phyloP scores from a whole-genome alignment of 2,329 filamentous ascomycete genomes.

The Fusarium xylarioides region DNA sequence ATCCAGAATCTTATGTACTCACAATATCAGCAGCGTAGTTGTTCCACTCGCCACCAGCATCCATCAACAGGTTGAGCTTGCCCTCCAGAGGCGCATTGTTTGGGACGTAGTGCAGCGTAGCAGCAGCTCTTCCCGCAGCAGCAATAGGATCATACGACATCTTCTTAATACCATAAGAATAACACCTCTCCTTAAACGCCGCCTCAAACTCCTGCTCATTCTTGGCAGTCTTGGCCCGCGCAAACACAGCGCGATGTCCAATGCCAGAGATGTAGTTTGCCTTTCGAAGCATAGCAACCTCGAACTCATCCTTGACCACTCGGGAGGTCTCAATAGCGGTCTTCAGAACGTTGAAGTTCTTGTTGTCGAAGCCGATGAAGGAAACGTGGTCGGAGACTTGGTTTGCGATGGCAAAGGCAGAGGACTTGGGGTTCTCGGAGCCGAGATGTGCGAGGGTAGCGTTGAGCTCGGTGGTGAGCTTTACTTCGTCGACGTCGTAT shows the following conservation, averaged over 20 bases:
- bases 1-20: conserved; percentile 36
- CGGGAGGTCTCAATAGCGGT: conserved; percentile 74
- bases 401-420: conserved; percentile 79
- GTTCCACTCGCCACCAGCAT: conserved; percentile 81
- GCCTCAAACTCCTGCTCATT: conserved; percentile 89
- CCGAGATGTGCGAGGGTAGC: conserved; percentile 68
- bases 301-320: conserved; percentile 78
- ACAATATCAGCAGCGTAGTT: conserved; percentile 77
- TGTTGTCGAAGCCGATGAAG: conserved; percentile 74
- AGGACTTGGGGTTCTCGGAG: conserved; percentile 48
- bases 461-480: conserved; percentile 78
- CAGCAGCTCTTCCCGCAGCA: conserved; percentile 80
- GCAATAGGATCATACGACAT: conserved; percentile 91
- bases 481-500: conserved; percentile 85
- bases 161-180: conserved; percentile 78
- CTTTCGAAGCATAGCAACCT: conserved; percentile 76
- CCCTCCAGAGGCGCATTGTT: conserved; percentile 75
- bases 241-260: conserved; percentile 71
- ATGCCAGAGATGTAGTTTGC: conserved; percentile 76
- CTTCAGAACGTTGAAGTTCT: conserved; percentile 66
- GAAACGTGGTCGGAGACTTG: conserved; percentile 78
- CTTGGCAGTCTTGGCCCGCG: conserved; percentile 67
- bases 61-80: conserved; percentile 83
- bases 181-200: conserved; percentile 78
- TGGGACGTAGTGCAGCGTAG: conserved; percentile 87